phyloP scores from a whole-genome alignment of 225 moss, liverwort and hornwort species.

The Physcomitrellopsis africana region DNA sequence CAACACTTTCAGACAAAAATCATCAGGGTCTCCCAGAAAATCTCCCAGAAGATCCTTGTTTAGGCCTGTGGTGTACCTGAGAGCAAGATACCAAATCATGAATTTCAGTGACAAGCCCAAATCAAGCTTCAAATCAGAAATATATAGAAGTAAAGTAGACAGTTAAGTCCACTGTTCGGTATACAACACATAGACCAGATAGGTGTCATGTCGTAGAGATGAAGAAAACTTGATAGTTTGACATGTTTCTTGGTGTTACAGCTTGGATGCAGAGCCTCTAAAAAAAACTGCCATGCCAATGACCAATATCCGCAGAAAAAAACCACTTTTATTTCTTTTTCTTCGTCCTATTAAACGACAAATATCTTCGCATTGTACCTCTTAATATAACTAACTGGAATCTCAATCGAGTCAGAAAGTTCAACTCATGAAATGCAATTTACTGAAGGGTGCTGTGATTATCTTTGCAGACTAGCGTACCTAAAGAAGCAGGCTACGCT shows the following conservation, averaged over 20 bases:
- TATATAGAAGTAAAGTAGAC: not conserved
- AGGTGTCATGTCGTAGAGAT: constrained; percentile 33
- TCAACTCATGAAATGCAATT: constrained; percentile 19
- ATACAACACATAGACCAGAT: constrained; percentile 32
- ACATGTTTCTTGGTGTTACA: constrained; percentile 30
- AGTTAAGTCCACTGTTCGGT: constrained; percentile 10
- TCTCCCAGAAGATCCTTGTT: constrained; percentile 93
- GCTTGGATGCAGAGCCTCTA: constrained; percentile 30
- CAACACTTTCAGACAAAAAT: constrained; percentile 88
- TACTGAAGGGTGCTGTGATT: constrained; percentile 14
- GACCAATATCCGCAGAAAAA: constrained; percentile 23
- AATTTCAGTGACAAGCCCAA: constrained; percentile 29
- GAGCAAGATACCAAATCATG: constrained; percentile 10
- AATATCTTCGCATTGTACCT: constrained; percentile 9
- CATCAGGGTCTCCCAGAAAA: constrained; percentile 96
- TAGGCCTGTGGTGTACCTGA: constrained; percentile 94
- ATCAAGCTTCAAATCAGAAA: constrained; percentile 30
- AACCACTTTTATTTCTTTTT: constrained; percentile 1
- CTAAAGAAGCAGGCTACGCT: constrained; percentile 99
- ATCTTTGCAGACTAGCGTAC: constrained; percentile 31
- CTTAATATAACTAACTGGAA: constrained; percentile 16
- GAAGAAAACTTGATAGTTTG: constrained; percentile 22
- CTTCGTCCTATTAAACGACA: constrained; percentile 1
- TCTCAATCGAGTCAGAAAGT: constrained; percentile 19
- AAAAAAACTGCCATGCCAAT: constrained; percentile 11